Conservation (phyloP, 2,329 filamentous ascomycete genomes). For the Neonectria ditissima region DNA sequence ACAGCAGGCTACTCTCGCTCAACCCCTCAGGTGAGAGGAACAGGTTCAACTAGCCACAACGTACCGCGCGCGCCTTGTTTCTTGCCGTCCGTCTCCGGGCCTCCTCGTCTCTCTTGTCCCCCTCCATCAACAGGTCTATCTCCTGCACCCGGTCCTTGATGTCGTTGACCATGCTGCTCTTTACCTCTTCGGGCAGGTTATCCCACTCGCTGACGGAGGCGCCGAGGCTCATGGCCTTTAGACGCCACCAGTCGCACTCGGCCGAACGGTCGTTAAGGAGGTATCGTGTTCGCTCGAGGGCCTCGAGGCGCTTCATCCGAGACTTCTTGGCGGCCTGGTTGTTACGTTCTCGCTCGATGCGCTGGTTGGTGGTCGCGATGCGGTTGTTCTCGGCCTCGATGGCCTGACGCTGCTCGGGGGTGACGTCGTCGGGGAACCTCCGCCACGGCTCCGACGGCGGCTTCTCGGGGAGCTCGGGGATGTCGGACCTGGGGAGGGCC, state of each 20-base stretch:
- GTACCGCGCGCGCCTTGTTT: slow-evolving; percentile 20
- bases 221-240: slow-evolving; percentile 43
- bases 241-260: slow-evolving; percentile 45
- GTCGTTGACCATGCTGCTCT: slow-evolving; percentile 35
- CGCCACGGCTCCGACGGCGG: slow-evolving; percentile 33
- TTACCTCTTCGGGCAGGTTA: slow-evolving; percentile 28
- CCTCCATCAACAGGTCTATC: slow-evolving; percentile 29
- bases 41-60: not conserved
- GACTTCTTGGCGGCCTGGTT: slow-evolving; percentile 54
- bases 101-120: slow-evolving; percentile 38
- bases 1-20: not conserved
- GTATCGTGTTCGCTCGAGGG: slow-evolving; percentile 33
- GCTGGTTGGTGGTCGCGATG: slow-evolving; percentile 42
- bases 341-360: slow-evolving; percentile 50
- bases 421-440: slow-evolving; percentile 32
- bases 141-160: slow-evolving; percentile 34
- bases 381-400: slow-evolving; percentile 43
- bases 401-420: slow-evolving; percentile 14
- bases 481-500: slow-evolving; percentile 41
- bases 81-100: slow-evolving; percentile 36
- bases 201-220: slow-evolving; percentile 39
- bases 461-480: slow-evolving; percentile 47
- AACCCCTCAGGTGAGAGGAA: not conserved
- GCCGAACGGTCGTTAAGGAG: slow-evolving; percentile 42
- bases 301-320: slow-evolving; percentile 47